These are phyloP conservation scores for Lunularia cruciata DNA, from an alignment of 225 moss, liverwort and hornwort genomes.

Conservation along the genomic window DNA sequence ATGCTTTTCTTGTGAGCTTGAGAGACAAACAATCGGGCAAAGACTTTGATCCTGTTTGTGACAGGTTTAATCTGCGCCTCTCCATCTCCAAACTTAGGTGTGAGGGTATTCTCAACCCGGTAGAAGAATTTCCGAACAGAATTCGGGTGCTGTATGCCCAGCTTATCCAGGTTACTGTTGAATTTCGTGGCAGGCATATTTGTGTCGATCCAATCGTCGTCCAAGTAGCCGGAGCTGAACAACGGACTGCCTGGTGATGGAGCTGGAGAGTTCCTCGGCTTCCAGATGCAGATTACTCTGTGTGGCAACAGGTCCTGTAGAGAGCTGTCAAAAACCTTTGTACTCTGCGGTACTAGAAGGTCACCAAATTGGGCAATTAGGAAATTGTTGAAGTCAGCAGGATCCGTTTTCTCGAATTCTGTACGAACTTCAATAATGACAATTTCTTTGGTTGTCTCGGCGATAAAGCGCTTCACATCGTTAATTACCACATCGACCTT, in stretches of 20 bases:
- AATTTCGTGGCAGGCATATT: conserved; percentile 86
- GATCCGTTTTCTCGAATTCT: conserved; percentile 67
- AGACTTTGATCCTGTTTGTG: conserved; percentile 71
- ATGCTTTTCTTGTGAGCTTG: conserved; percentile 67
- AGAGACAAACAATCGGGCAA: conserved; percentile 64
- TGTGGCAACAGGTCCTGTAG: conserved; percentile 66
- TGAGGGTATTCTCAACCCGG: conserved; percentile 84
- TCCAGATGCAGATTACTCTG: conserved; percentile 77
- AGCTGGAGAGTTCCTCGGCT: conserved; percentile 53
- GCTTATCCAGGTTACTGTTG: conserved; percentile 56
- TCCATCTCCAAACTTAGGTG: conserved; percentile 61
- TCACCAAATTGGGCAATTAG: conserved; percentile 79
- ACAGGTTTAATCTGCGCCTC: conserved; percentile 76
- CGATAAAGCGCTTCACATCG: conserved; percentile 68
- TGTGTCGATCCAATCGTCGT: conserved; percentile 95
- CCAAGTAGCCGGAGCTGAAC: conserved; percentile 77
- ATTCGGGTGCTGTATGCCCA: conserved; percentile 67
- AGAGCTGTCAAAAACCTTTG: conserved; percentile 51
- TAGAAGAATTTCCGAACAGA: conserved; percentile 61
- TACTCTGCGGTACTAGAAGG: conserved; percentile 61
- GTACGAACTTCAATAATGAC: conserved; percentile 88
- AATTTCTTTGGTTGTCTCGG: conserved; percentile 66
- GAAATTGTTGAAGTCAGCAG: conserved; percentile 76
- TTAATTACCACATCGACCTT: conserved; percentile 75
- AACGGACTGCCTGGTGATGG: conserved; percentile 74